phyloP scores from a whole-genome alignment of 768 basidiomycete species.

The Pisolithus microcarpus region DNA sequence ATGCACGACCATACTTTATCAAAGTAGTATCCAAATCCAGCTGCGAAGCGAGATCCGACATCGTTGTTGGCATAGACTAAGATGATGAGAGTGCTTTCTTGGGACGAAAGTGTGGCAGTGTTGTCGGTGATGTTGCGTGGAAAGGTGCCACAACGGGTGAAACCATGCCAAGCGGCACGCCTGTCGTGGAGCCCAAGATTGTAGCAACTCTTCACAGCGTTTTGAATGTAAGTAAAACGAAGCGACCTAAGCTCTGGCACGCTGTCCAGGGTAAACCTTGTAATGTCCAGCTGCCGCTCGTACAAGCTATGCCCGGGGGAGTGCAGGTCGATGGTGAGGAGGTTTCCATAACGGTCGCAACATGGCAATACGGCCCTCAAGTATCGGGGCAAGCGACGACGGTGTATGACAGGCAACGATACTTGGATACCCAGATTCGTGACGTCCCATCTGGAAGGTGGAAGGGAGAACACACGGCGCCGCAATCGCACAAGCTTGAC shows the following conservation, averaged over 20 bases:
- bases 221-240: background rate
- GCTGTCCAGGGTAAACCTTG: background rate
- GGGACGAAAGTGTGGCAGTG: background rate
- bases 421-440: too few species aligned
- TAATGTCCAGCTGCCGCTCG: background rate
- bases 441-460: too few species aligned
- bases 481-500: too few species aligned
- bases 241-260: background rate
- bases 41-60: background rate
- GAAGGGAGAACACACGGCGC: too few species aligned
- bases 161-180: background rate
- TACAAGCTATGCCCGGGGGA: too few species aligned
- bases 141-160: background rate
- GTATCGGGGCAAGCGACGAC: too few species aligned
- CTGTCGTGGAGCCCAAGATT: background rate
- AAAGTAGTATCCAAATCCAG: background rate
- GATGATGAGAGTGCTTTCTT: background rate
- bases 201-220: background rate
- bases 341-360: too few species aligned
- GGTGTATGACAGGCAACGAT: too few species aligned
- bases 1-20: too few species aligned
- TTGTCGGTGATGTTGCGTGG: background rate
- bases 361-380: too few species aligned
- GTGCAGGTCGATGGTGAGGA: too few species aligned
- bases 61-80: background rate